Evolutionary conservation across 2,329 filamentous ascomycete species (phyloP), one percentile per base, ranked within the genome.

Genomic region (Tolypocladium tundrense): DNA sequence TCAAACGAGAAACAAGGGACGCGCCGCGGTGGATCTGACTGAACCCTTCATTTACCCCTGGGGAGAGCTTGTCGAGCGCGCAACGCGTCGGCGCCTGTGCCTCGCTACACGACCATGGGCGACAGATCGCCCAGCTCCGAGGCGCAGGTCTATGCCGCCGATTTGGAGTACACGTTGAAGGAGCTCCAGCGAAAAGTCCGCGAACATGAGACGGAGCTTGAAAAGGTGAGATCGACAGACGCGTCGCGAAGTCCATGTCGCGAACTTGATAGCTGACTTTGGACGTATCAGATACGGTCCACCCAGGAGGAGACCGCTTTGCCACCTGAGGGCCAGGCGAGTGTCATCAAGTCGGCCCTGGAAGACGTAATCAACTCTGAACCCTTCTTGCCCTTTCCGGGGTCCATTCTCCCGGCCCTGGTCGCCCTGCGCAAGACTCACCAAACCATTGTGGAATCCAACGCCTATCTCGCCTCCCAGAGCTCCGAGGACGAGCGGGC

Each of bases 351-450:
- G 64, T 73, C 77, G 54, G 88, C 88, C 3, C 90, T 91, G 65
- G 79, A 84, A 56, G 78, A 80, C 19, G 74, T 91, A 53, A 79
- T 83, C 14, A 74, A 80, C 50, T 77, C 80, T 16, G 79, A 85
- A 55, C 86, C 87, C 10, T 84, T 84, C 63, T 74, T 93, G 27
- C 89, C 90, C 3, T 77, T 79, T 31, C 75, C 83, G 11, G 82
- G 80, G 54, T 93, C 90, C 24, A 77, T 86, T 7, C 72, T 94
- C 8, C 88, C 89, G 4, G 83, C 86, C 8, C 76, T 95, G 5
- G 69, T 94, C 45, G 88, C 90, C 7, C 72, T 91, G 57, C 84
- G 87, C 55, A 84, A 82, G 64, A 85, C 87, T 3, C 80, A 86
- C 59, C 77, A 81, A 58, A 85, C 84, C 19, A 81, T 88, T 54